These are phyloP conservation scores for Nakazawaea siamensis DNA, from an alignment of 805 yeast genomes.

Conservation along the genomic window DNA sequence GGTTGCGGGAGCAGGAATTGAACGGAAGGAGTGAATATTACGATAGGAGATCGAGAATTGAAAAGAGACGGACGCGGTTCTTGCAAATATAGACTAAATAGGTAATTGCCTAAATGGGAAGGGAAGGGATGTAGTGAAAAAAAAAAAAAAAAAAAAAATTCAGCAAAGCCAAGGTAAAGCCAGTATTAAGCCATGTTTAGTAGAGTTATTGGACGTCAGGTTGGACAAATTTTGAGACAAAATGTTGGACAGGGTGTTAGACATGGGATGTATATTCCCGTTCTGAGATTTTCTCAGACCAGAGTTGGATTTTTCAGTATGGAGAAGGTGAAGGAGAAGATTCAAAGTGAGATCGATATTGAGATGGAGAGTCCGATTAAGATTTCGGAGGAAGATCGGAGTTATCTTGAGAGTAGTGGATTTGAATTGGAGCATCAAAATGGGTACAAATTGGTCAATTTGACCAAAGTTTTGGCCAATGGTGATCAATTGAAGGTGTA, in stretches of 20 bases:
- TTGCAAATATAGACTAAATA: conserved; percentile 20
- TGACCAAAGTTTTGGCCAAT: conserved; percentile 6
- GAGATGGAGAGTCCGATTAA: conserved; percentile 4
- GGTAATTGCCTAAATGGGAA: no score
- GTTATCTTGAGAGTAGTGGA: conserved; percentile 1
- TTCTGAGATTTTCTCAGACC: no score
- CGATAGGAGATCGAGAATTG: conserved; percentile 12
- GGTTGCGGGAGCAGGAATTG: conserved; percentile 13
- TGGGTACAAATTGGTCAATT: conserved; percentile 10
- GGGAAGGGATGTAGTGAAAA: no score
- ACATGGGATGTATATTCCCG: no score
- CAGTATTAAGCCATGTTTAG: no score
- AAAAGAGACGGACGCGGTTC: conserved; percentile 24
- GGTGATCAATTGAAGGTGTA: conserved; percentile 4
- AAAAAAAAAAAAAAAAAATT: no score
- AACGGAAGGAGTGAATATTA: neutral
- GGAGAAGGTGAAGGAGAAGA: no score
- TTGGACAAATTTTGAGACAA: no score
- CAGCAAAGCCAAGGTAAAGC: no score
- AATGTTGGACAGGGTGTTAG: no score
- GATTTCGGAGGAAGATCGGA: neutral
- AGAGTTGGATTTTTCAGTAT: no score
- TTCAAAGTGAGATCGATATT: conserved; percentile 1
- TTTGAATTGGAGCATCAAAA: conserved; percentile 6
- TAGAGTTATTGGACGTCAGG: no score